Evolutionary conservation across 2,329 filamentous ascomycete species (phyloP).

Genomic region (Didymella glomerata): DNA sequence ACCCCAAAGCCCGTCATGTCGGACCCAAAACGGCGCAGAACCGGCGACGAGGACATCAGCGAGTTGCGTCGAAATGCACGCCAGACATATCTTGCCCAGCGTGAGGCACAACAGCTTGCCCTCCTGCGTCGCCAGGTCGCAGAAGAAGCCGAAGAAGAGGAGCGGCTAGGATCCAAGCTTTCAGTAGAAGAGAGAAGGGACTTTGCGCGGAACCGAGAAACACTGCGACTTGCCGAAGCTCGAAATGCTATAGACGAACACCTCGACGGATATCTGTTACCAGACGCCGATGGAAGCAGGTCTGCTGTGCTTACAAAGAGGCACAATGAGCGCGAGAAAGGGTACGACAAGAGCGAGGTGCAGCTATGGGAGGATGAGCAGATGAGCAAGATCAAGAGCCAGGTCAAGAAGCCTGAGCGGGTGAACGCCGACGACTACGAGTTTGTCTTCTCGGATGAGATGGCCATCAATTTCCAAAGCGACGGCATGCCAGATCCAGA

Average conservation of each 20-base stretch:
- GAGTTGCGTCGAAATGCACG: slow-evolving; percentile 84
- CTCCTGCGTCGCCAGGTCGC: slow-evolving; percentile 89
- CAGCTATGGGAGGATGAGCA: slow-evolving; percentile 97
- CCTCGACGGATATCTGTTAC: slow-evolving; percentile 89
- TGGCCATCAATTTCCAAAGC: slow-evolving; percentile 84
- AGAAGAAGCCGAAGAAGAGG: slow-evolving; percentile 81
- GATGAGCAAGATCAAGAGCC: slow-evolving; percentile 76
- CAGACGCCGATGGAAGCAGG: slow-evolving; percentile 88
- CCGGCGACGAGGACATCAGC: slow-evolving; percentile 59
- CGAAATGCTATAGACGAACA: slow-evolving; percentile 88
- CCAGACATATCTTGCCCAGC: slow-evolving; percentile 92
- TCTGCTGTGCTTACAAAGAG: slow-evolving; percentile 89
- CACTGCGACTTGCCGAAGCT: slow-evolving; percentile 80
- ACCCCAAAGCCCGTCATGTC: slow-evolving; percentile 24
- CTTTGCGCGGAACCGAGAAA: slow-evolving; percentile 86
- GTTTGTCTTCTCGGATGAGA: slow-evolving; percentile 89
- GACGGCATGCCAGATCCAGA: slow-evolving; percentile 56
- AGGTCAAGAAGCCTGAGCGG: slow-evolving; percentile 69
- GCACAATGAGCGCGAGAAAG: slow-evolving; percentile 84
- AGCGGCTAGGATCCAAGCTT: slow-evolving; percentile 74
- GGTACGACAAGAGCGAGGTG: slow-evolving; percentile 90
- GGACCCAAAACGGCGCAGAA: slow-evolving; percentile 43
- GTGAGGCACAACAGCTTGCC: slow-evolving; percentile 84
- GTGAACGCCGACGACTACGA: slow-evolving; percentile 86
- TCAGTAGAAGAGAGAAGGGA: slow-evolving; percentile 83